A percentile compares a stretch with the other conserved stretches of the same genome.
Conservation (phyloP, 2,329 filamentous ascomycete species). For the Cordyceps cateniannulata region DNA sequence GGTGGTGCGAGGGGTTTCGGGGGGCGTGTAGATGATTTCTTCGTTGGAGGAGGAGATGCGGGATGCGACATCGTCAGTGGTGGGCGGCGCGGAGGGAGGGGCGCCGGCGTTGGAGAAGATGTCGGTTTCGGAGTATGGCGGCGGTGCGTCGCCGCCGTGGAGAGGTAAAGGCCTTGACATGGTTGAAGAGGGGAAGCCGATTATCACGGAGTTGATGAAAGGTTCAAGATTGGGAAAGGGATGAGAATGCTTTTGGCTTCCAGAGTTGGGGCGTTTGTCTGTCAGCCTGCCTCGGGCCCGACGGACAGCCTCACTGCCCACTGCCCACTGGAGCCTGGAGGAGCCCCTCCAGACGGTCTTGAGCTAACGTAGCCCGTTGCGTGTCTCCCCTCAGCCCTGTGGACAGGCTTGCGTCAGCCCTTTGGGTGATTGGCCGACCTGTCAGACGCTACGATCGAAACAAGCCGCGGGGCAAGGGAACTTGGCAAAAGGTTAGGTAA, state of each 20-base stretch:
- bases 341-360: too few relatives aligned
- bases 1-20: constrained; percentile 38
- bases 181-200: neutral
- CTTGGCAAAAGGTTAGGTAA: too few relatives aligned
- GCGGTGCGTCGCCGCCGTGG: constrained; percentile 34
- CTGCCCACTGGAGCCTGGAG: neutral
- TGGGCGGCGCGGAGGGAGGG: constrained; percentile 18
- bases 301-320: neutral
- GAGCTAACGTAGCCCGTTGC: neutral
- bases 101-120: constrained; percentile 37
- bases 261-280: neutral
- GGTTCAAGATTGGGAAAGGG: neutral
- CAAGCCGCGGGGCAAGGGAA: neutral
- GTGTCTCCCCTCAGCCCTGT: constrained; percentile 4
- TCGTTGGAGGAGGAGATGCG: constrained; percentile 34
- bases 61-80: constrained; percentile 31
- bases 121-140: constrained; percentile 53
- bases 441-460: neutral
- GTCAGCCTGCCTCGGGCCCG: neutral
- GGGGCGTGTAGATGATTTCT: constrained; percentile 45
- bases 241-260: neutral
- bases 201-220: neutral
- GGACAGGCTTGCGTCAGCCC: constrained; percentile 3
- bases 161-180: neutral
- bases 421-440: neutral